phyloP scores from a whole-genome alignment of 192 early-diverging fungal species.

The Kappamyces sp. region DNA sequence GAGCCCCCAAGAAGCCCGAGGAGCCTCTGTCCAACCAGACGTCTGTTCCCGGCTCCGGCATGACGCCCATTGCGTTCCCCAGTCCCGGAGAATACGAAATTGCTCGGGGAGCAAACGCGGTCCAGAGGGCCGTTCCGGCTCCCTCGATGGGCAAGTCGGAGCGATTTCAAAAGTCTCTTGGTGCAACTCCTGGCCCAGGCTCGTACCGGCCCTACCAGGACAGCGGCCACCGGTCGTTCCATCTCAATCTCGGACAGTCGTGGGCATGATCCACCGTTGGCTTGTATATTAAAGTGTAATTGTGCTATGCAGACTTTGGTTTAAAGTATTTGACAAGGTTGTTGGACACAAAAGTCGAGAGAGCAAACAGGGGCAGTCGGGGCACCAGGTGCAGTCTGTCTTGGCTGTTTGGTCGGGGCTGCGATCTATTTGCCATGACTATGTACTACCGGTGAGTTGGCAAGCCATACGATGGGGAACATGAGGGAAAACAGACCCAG shows the following conservation, averaged over 20 bases:
- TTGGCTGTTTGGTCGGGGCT: not conserved
- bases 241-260: conserved; percentile 9
- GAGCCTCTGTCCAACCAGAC: conserved; percentile 11
- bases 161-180: conserved; percentile 2
- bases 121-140: not conserved
- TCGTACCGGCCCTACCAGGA: not conserved
- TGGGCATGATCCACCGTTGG: not conserved
- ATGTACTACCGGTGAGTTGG: conserved; percentile 4
- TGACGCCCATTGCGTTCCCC: conserved; percentile 16
- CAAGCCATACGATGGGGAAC: conserved; percentile 5
- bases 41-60: conserved; percentile 1
- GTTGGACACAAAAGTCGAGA: no score
- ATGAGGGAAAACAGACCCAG: not conserved
- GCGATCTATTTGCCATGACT: conserved; percentile 12
- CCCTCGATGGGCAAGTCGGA: conserved; percentile 13
- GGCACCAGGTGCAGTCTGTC: no score
- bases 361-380: no score
- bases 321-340: no score
- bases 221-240: conserved; percentile 2
- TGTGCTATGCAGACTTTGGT: no score
- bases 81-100: conserved; percentile 14
- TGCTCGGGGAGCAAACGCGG: conserved; percentile 3
- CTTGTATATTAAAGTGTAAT: no score
- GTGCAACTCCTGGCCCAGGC: conserved; percentile 1
- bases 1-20: not conserved